Conservation (phyloP, 1,284 basidiomycete genomes). For the Hymenochaete sp. region DNA sequence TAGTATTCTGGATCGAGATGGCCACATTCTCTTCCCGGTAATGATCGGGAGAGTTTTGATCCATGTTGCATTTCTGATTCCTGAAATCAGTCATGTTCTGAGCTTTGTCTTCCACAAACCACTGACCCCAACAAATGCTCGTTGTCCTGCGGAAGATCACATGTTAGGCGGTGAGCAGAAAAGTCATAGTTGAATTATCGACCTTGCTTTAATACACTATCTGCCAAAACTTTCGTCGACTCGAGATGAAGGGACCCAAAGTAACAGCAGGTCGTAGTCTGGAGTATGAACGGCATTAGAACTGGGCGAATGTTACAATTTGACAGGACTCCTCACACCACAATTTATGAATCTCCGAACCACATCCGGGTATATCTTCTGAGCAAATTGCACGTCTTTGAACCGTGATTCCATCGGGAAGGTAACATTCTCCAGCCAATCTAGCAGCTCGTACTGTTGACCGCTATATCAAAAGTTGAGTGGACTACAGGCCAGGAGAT, state of each 20-base stretch:
- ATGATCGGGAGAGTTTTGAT: slow-evolving; percentile 61
- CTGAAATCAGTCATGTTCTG: slow-evolving; percentile 9
- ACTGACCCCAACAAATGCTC: slow-evolving; percentile 76
- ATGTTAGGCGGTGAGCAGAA: slow-evolving; percentile 7
- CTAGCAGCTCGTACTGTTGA: slow-evolving; percentile 77
- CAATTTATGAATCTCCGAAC: slow-evolving; percentile 68
- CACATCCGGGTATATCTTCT: slow-evolving; percentile 61
- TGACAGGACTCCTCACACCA: slow-evolving; percentile 48
- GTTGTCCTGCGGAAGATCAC: slow-evolving; percentile 52
- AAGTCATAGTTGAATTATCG: slow-evolving; percentile 18
- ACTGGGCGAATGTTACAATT: background rate
- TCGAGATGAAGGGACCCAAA: slow-evolving; percentile 82
- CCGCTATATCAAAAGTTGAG: slow-evolving; percentile 41
- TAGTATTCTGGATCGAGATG: slow-evolving; percentile 52
- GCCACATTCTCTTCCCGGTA: slow-evolving; percentile 65
- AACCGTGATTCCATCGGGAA: slow-evolving; percentile 88
- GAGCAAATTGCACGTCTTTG: slow-evolving; percentile 63
- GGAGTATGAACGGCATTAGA: slow-evolving; percentile 11
- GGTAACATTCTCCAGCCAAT: slow-evolving; percentile 83
- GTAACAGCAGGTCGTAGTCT: slow-evolving; percentile 94
- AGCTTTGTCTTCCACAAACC: slow-evolving; percentile 10
- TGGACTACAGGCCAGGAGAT: background rate
- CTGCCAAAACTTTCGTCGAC: slow-evolving; percentile 74
- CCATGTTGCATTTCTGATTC: slow-evolving; percentile 90
- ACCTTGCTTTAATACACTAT: slow-evolving; percentile 64